Evolutionary conservation across 2,329 filamentous ascomycete species (phyloP).

Genomic region (Myrmaecium sp.): DNA sequence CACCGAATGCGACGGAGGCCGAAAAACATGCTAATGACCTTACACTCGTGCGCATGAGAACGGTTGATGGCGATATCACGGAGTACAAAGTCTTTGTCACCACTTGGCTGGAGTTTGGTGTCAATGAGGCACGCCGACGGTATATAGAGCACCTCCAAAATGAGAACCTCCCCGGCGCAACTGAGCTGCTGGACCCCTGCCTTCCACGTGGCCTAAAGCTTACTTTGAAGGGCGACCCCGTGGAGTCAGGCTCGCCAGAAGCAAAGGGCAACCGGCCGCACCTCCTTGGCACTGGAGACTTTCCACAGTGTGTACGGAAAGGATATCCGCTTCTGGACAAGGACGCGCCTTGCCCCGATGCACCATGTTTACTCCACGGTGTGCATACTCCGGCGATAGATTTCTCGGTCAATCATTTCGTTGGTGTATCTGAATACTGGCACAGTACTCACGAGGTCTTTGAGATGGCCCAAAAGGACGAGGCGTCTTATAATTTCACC

Average conservation of each 20-base stretch:
- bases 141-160: conserved; percentile 66
- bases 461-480: conserved; percentile 53
- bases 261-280: conserved; percentile 27
- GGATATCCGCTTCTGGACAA: conserved; percentile 83
- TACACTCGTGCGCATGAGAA: conserved; percentile 71
- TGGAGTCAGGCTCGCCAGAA: conserved; percentile 29
- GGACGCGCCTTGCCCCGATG: conserved; percentile 64
- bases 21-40: conserved; percentile 79
- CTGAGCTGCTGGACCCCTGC: conserved; percentile 79
- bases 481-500: conserved; percentile 75
- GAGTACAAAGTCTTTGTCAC: conserved; percentile 91
- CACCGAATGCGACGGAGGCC: conserved; percentile 80
- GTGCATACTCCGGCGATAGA: conserved; percentile 90
- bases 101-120: conserved; percentile 95
- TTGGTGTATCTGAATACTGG: conserved; percentile 97
- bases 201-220: conserved; percentile 62
- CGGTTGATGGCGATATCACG: conserved; percentile 54
- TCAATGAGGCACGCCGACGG: conserved; percentile 73
- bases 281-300: conserved; percentile 70
- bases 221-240: conserved; percentile 49
- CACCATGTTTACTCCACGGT: conserved; percentile 79
- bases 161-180: conserved; percentile 43
- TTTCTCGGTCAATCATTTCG: conserved; percentile 93
- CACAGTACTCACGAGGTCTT: conserved; percentile 96
- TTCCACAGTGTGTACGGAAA: conserved; percentile 64